Conservation (phyloP, 2,329 filamentous ascomycete species). For the Penicillium sp. region DNA sequence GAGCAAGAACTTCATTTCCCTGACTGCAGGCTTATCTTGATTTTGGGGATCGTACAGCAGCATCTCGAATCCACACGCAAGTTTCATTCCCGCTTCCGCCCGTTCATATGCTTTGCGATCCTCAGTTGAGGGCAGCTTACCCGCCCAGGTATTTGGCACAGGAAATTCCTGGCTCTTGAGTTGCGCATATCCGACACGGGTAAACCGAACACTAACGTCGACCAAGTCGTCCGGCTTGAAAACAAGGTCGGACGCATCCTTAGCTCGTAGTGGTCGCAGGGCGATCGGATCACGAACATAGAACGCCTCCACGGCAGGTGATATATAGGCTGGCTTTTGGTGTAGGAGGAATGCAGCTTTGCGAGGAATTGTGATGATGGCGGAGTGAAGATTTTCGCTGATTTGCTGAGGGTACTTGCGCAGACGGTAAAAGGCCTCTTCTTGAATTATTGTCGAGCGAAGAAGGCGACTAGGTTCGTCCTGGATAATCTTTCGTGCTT, state of each 20-base stretch:
- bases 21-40: constrained; percentile 65
- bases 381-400: constrained; percentile 70
- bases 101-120: constrained; percentile 49
- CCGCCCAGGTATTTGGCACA: constrained; percentile 59
- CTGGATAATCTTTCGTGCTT: constrained; percentile 64
- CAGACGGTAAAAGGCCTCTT: constrained; percentile 86
- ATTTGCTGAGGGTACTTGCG: constrained; percentile 80
- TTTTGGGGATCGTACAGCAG: constrained; percentile 67
- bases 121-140: constrained; percentile 41
- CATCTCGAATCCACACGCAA: constrained; percentile 90
- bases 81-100: constrained; percentile 78
- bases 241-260: constrained; percentile 53
- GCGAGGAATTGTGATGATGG: constrained; percentile 72
- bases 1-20: constrained; percentile 74
- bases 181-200: constrained; percentile 86
- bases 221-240: constrained; percentile 82
- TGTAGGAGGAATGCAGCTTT: constrained; percentile 79
- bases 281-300: constrained; percentile 83
- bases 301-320: constrained; percentile 84
- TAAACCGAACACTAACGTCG: constrained; percentile 76
- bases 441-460: constrained; percentile 72
- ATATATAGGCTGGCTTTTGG: constrained; percentile 70
- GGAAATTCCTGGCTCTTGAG: constrained; percentile 80
- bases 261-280: constrained; percentile 65
- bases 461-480: constrained; percentile 60